Conservation (phyloP, 176 grass and related monocot genomes). For the Oryza punctata region DNA sequence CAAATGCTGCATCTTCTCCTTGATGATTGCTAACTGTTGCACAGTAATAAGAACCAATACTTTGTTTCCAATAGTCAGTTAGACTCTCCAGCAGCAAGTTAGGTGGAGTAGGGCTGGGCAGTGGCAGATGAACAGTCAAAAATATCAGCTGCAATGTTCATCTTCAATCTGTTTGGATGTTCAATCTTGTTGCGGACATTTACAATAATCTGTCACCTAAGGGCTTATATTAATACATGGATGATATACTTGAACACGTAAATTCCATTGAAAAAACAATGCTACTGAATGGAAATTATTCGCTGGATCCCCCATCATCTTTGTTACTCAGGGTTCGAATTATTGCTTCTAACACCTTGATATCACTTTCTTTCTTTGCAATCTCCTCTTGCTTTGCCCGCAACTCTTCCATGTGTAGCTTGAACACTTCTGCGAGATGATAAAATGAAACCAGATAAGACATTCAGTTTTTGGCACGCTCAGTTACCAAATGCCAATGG, state of each 20-base stretch:
- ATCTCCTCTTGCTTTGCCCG: slow-evolving; percentile 90
- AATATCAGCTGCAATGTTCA: slow-evolving; percentile 6
- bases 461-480: background rate
- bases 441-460: slow-evolving; percentile 12
- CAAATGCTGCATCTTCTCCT: background rate
- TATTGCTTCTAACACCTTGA: slow-evolving; percentile 95
- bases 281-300: slow-evolving; percentile 28
- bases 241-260: slow-evolving; percentile 12
- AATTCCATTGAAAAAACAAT: background rate
- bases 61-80: background rate
- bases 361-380: slow-evolving; percentile 79
- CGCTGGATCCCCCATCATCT: slow-evolving; percentile 54
- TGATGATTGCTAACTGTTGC: background rate
- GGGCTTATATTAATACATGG: background rate
- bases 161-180: background rate
- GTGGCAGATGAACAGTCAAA: slow-evolving; percentile 1
- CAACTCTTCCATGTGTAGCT: slow-evolving; percentile 94
- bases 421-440: slow-evolving; percentile 69
- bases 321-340: slow-evolving; percentile 84
- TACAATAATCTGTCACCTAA: background rate
- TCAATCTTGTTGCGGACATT: slow-evolving; percentile 19
- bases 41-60: background rate
- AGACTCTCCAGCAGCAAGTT: background rate
- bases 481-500: background rate
- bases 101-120: background rate